A percentile compares a stretch with the other conserved stretches of the same genome.
phyloP scores from a whole-genome alignment of 1,284 basidiomycete genomes.

The Sphagnurus paluster region DNA sequence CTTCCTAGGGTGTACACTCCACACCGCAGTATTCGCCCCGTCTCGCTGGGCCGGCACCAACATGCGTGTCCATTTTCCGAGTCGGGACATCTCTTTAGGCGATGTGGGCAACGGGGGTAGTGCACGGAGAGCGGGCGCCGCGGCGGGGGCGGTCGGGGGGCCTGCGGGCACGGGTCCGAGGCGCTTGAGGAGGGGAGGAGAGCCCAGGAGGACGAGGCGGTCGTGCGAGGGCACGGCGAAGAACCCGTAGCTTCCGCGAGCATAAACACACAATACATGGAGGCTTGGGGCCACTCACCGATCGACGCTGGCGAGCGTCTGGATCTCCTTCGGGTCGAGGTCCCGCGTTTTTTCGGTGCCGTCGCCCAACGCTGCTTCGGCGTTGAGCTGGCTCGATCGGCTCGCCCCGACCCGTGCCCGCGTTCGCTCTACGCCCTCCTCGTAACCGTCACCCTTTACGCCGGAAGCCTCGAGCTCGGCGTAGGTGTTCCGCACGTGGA shows the following conservation, averaged over 20 bases:
- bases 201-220: slow-evolving; percentile 68
- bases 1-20: slow-evolving; percentile 68
- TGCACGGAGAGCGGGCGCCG: slow-evolving; percentile 39
- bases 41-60: slow-evolving; percentile 69
- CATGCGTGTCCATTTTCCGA: slow-evolving; percentile 90
- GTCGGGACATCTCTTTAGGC: slow-evolving; percentile 68
- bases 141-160: slow-evolving; percentile 38
- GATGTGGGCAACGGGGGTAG: slow-evolving; percentile 49
- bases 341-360: slow-evolving; percentile 59
- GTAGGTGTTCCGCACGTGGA: slow-evolving; percentile 87
- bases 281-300: slow-evolving; percentile 52
- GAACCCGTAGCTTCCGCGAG: slow-evolving; percentile 79
- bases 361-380: slow-evolving; percentile 54
- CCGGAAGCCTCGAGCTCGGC: slow-evolving; percentile 82
- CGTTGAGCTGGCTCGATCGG: slow-evolving; percentile 57
- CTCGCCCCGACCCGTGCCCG: slow-evolving; percentile 74
- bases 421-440: slow-evolving; percentile 91
- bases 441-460: slow-evolving; percentile 89
- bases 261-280: slow-evolving; percentile 16
- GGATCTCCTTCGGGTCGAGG: slow-evolving; percentile 62
- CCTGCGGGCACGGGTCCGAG: slow-evolving; percentile 51
- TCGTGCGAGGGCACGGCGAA: slow-evolving; percentile 76
- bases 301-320: slow-evolving; percentile 73
- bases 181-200: slow-evolving; percentile 62
- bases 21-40: slow-evolving; percentile 78